Conservation (phyloP, 805 yeast species). For the Teunomyces barrocoloradensis region DNA sequence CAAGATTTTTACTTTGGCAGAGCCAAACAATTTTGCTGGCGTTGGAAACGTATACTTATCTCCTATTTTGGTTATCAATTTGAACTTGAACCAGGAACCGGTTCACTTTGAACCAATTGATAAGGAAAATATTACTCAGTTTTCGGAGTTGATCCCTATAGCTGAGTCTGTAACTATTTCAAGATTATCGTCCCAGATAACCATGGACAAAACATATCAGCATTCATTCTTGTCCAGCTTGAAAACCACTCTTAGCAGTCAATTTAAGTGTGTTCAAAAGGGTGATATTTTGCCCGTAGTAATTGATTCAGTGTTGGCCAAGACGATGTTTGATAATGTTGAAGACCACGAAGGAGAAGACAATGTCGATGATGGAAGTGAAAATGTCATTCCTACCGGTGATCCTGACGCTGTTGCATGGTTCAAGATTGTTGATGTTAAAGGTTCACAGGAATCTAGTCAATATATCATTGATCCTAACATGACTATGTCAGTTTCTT, state of each 20-base stretch:
- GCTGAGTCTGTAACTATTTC: slow-evolving; percentile 68
- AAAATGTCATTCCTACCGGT: slow-evolving; percentile 51
- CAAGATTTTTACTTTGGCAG: slow-evolving; percentile 57
- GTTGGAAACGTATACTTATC: slow-evolving; percentile 50
- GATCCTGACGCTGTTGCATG: slow-evolving; percentile 75
- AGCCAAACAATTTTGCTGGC: slow-evolving; percentile 45
- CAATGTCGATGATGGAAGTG: slow-evolving; percentile 14
- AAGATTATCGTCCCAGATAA: slow-evolving; percentile 64
- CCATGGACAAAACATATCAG: slow-evolving; percentile 64
- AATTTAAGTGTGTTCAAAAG: slow-evolving; percentile 55
- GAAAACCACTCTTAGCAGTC: slow-evolving; percentile 57
- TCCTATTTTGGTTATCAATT: slow-evolving; percentile 56
- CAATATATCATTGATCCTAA: slow-evolving; percentile 65
- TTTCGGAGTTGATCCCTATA: slow-evolving; percentile 36
- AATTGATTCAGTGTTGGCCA: slow-evolving; percentile 66
- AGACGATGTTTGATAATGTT: slow-evolving; percentile 43
- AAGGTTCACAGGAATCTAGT: slow-evolving; percentile 26
- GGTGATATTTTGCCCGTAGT: slow-evolving; percentile 76
- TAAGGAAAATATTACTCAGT: slow-evolving; percentile 12
- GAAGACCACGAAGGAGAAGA: slow-evolving; percentile 26
- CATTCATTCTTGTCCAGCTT: slow-evolving; percentile 58
- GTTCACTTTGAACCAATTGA: slow-evolving; percentile 20
- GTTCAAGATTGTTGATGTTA: slow-evolving; percentile 67
- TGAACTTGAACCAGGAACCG: slow-evolving; percentile 32
- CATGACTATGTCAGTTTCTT: slow-evolving; percentile 66